These are phyloP conservation scores for Psophocarpus tetragonolobus DNA, from an alignment of 306 rosid genomes.

Conservation along the genomic window DNA sequence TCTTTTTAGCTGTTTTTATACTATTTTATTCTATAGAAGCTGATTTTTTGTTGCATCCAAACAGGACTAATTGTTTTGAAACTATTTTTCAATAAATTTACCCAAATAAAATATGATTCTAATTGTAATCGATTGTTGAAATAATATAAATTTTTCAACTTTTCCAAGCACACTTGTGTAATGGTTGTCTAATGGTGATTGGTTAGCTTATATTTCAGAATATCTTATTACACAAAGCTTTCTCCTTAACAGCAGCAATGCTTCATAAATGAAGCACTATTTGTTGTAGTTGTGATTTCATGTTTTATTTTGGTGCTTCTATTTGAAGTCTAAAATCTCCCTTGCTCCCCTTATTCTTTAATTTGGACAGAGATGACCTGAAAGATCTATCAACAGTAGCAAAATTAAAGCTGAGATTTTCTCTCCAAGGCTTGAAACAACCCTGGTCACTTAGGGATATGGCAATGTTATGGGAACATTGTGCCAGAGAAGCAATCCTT, in stretches of 20 bases:
- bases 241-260: background rate
- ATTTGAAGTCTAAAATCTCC: background rate
- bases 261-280: background rate
- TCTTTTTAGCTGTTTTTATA: too few relatives aligned
- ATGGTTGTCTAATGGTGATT: background rate
- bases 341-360: background rate
- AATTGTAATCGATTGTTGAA: too few relatives aligned
- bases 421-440: background rate
- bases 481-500: constrained; percentile 42
- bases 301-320: background rate
- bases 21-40: too few relatives aligned
- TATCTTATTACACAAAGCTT: background rate
- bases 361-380: constrained; percentile 27
- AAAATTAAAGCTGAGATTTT: constrained; percentile 22
- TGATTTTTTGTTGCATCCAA: too few relatives aligned
- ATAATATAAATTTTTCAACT: too few relatives aligned
- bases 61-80: too few relatives aligned
- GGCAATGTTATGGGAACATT: constrained; percentile 49
- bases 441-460: constrained; percentile 47
- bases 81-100: too few relatives aligned
- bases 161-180: too few relatives aligned
- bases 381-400: constrained; percentile 33
- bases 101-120: too few relatives aligned
- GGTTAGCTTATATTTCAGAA: background rate
- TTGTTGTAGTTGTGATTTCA: background rate